Base-by-base conservation (phyloP, 2,329 filamentous ascomycete genomes). In the Aspergillus texensis region DNA sequence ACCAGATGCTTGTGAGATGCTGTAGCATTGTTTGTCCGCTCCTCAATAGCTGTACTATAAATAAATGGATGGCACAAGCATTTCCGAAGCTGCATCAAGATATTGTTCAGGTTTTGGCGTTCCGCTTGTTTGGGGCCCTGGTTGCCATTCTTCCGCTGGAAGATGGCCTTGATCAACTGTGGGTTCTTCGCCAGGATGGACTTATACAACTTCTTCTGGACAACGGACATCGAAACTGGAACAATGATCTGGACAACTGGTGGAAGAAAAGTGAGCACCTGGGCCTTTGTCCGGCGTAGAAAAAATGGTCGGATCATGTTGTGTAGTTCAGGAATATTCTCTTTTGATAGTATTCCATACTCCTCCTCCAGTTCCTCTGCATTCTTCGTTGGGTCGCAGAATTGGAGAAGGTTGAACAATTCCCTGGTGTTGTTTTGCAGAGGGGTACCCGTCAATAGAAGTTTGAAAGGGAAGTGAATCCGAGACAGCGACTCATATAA, bases 61-160 rank as follows among this genome's bases (percentile, higher is more conserved):
- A 98, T 89, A 74, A 98, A 99, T 0, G 96, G 95, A 77, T 99
- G 96, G 68, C 94, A 97, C 2, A 99, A 83, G 68, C 93, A 96
- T 76, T 97, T 98, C 21, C 95, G 88, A 21, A 99, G 84, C 76
- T 99, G 95, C 86, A 97, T 93, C 50, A 99, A 79, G 45, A 99
- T 97, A 71, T 99, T 99, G 84, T 91, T 97, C 62, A 98, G 80
- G 66, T 89, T 94, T 48, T 91, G 89, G 6, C 91, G 87, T 63
- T 98, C 94, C 19, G 84, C 85, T 32, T 85, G 82, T 70, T 89
- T 91, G 57, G 93, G 26, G 6, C 52, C 28, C 32, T 65, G 68
- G 54, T 77, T 80, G 66, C 85, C 88, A 52, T 83, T 83, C 39
- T 89, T 86, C 8, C 88, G 88, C 71, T 77, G 77, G 67, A 98